phyloP scores from a whole-genome alignment of 2,329 filamentous ascomycete genomes.

The Triangularia verruculosa region DNA sequence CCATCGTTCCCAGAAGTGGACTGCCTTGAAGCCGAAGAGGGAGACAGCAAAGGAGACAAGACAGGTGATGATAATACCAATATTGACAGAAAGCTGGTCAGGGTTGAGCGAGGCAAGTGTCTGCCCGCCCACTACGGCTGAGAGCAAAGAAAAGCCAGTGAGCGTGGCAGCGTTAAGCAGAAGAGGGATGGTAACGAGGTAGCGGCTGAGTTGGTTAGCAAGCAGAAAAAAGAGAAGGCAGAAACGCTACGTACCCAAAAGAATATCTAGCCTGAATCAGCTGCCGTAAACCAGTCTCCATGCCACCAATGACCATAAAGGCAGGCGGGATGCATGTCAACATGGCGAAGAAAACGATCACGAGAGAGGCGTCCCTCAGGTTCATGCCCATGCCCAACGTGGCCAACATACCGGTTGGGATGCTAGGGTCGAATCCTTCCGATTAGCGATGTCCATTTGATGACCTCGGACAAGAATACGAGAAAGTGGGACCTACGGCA shows the following conservation, averaged over 20 bases:
- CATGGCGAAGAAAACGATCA: slow-evolving; percentile 58
- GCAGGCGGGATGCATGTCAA: slow-evolving; percentile 53
- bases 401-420: slow-evolving; percentile 58
- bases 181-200: slow-evolving; percentile 50
- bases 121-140: slow-evolving; percentile 55
- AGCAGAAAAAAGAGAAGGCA: background rate
- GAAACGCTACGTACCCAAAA: slow-evolving; percentile 43
- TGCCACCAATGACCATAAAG: slow-evolving; percentile 53
- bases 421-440: slow-evolving; percentile 13
- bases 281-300: slow-evolving; percentile 57
- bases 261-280: slow-evolving; percentile 60
- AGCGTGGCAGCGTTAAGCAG: slow-evolving; percentile 56
- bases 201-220: slow-evolving; percentile 34
- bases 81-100: slow-evolving; percentile 46
- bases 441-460: background rate
- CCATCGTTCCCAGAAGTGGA: slow-evolving; percentile 56
- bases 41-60: slow-evolving; percentile 52
- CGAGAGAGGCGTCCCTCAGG: slow-evolving; percentile 53
- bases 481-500: slow-evolving; percentile 47
- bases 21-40: slow-evolving; percentile 51
- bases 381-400: slow-evolving; percentile 52
- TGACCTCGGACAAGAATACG: background rate
- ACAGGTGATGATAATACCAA: slow-evolving; percentile 56
- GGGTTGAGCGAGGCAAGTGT: slow-evolving; percentile 47
- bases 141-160: slow-evolving; percentile 56